phyloP scores from a whole-genome alignment of 2,329 filamentous ascomycete genomes.

The Emericellopsis cladophorae region DNA sequence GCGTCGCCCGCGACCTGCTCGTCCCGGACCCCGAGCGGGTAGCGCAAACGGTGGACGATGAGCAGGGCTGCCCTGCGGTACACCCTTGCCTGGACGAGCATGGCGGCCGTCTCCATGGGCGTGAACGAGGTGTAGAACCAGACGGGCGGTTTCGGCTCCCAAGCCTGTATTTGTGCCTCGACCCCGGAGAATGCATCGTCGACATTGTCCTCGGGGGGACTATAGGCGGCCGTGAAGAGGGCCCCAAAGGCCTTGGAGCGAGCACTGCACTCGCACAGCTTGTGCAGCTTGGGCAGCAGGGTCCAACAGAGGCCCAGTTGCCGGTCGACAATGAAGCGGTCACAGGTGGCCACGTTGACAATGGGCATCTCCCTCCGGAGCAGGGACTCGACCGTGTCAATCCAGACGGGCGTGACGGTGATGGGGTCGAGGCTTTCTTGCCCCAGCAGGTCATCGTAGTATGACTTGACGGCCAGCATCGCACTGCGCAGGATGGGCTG shows the following conservation, averaged over 20 bases:
- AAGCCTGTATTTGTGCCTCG: constrained; percentile 2
- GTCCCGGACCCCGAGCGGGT: constrained; percentile 6
- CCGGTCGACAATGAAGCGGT: constrained; percentile 5
- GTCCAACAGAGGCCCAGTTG: constrained; percentile 4
- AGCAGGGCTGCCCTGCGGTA: constrained; percentile 5
- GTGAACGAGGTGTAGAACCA: constrained; percentile 1
- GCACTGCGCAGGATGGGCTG: constrained; percentile 1
- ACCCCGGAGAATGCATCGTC: constrained; percentile 4
- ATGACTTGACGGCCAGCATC: background rate
- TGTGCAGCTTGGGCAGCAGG: constrained; percentile 4
- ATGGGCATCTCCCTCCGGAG: constrained; percentile 5
- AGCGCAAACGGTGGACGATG: constrained; percentile 6
- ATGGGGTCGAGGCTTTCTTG: constrained; percentile 4
- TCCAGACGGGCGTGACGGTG: constrained; percentile 4
- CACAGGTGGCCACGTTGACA: constrained; percentile 1
- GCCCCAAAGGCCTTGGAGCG: background rate
- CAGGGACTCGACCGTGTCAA: constrained; percentile 6
- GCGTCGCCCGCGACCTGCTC: constrained; percentile 1
- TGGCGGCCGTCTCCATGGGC: constrained; percentile 1
- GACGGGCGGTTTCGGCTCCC: constrained; percentile 1
- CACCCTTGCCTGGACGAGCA: constrained; percentile 5
- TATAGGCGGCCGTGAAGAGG: background rate
- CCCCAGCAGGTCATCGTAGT: background rate
- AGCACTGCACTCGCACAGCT: constrained; percentile 5
- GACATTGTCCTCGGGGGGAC: background rate